Evolutionary conservation across 1,139 yeast genomes (phyloP).

Genomic region (Protomyces lactucae-debilis): DNA sequence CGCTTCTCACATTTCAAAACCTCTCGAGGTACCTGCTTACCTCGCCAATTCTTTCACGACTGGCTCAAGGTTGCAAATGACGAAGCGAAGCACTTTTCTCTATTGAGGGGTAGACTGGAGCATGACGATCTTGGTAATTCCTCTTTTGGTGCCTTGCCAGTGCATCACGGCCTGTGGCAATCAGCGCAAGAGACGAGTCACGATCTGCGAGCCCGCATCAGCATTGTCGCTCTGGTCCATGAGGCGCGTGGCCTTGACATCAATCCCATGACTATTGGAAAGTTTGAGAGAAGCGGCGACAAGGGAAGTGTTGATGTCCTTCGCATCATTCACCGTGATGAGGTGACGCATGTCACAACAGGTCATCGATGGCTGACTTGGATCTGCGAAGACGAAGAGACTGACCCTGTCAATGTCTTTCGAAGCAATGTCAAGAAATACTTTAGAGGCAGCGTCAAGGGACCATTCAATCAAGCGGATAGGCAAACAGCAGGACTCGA

Average conservation of each 20-base stretch:
- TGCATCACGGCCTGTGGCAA: slow-evolving; percentile 20
- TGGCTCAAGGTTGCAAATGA: slow-evolving; percentile 26
- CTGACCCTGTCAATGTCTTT: slow-evolving; percentile 12
- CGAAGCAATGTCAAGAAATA: slow-evolving; percentile 10
- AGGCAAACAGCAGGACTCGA: slow-evolving; percentile 5
- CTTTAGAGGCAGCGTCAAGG: slow-evolving; percentile 21
- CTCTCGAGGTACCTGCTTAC: not conserved
- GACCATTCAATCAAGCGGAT: slow-evolving; percentile 12
- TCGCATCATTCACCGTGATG: slow-evolving; percentile 20
- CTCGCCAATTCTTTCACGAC: slow-evolving; percentile 22
- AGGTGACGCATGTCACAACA: slow-evolving; percentile 18
- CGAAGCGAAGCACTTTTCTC: slow-evolving; percentile 25
- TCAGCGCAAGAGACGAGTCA: slow-evolving; percentile 11
- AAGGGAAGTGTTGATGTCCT: slow-evolving; percentile 4
- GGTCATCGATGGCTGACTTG: slow-evolving; percentile 21
- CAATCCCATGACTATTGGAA: slow-evolving; percentile 21
- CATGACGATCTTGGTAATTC: slow-evolving; percentile 6
- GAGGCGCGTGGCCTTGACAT: slow-evolving; percentile 22
- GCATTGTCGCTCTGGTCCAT: slow-evolving; percentile 20
- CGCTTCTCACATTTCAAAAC: slow-evolving; percentile 13
- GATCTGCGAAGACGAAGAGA: slow-evolving; percentile 15
- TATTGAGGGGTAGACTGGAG: slow-evolving; percentile 17
- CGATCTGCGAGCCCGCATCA: slow-evolving; percentile 19
- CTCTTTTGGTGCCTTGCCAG: slow-evolving; percentile 17
- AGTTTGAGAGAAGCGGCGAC: slow-evolving; percentile 22